Conservation (phyloP, 2,329 filamentous ascomycete genomes). For the Fusarium sp. region DNA sequence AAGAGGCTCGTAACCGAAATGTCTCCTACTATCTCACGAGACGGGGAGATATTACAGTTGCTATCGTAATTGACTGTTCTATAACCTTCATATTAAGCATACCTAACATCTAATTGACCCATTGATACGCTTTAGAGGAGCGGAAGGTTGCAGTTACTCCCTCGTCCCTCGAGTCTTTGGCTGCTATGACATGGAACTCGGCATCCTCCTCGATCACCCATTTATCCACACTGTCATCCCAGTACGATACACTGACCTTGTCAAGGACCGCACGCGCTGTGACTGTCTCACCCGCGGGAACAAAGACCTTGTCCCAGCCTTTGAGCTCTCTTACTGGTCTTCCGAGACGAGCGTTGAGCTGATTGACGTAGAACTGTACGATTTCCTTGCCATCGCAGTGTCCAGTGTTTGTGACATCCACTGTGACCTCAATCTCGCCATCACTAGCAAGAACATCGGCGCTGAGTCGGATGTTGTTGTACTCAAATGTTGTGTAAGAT, state of each 20-base stretch:
- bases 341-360: slow-evolving; percentile 7
- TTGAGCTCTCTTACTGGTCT: slow-evolving; percentile 32
- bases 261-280: slow-evolving; percentile 26
- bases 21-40: slow-evolving; percentile 21
- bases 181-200: slow-evolving; percentile 25
- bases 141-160: slow-evolving; percentile 9
- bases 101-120: slow-evolving; percentile 16
- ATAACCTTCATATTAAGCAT: neutral
- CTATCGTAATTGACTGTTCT: neutral
- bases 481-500: slow-evolving; percentile 49
- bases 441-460: slow-evolving; percentile 5
- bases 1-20: neutral
- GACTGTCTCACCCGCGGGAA: slow-evolving; percentile 17
- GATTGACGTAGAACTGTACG: slow-evolving; percentile 34
- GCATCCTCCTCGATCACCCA: slow-evolving; percentile 33
- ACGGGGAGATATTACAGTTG: slow-evolving; percentile 21
- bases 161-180: slow-evolving; percentile 30
- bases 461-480: slow-evolving; percentile 51
- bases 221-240: slow-evolving; percentile 27
- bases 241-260: slow-evolving; percentile 34
- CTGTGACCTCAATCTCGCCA: slow-evolving; percentile 15
- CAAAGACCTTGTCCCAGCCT: slow-evolving; percentile 33
- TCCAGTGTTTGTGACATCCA: slow-evolving; percentile 36
- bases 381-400: slow-evolving; percentile 25
- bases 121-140: slow-evolving; percentile 11